These are phyloP conservation scores for Monilinia polystroma DNA, from an alignment of 2,329 filamentous ascomycete species.

Conservation along the genomic window DNA sequence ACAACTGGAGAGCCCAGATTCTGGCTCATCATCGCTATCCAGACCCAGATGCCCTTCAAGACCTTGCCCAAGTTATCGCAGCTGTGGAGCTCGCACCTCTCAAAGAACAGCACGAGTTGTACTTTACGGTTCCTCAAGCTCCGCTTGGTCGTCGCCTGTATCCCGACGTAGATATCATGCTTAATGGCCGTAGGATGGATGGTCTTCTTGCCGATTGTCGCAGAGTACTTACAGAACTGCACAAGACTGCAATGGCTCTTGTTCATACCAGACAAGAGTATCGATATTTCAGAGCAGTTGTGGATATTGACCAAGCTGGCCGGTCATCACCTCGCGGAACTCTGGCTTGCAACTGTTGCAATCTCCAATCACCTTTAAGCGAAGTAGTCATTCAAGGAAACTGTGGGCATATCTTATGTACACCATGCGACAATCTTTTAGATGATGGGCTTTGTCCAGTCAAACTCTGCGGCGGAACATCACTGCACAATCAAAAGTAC, in stretches of 20 bases:
- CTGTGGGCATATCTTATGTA: not conserved
- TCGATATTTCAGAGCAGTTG: not conserved
- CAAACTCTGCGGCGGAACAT: not conserved
- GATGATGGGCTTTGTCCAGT: not conserved
- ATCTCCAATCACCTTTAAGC: not conserved
- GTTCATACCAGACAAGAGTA: not conserved
- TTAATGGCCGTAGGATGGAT: not conserved
- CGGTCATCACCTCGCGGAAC: not conserved
- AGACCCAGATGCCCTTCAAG: not conserved
- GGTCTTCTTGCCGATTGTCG: not conserved
- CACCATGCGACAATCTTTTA: not conserved
- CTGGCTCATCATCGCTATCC: not conserved
- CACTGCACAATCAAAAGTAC: not conserved
- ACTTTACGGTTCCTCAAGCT: not conserved
- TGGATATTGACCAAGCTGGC: slow-evolving; percentile 3
- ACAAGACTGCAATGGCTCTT: not conserved
- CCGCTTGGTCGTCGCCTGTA: not conserved
- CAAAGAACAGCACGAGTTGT: not conserved
- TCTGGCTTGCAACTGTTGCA: not conserved
- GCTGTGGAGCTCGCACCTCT: not conserved
- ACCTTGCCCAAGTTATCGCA: not conserved
- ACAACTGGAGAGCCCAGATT: not conserved
- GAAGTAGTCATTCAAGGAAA: slow-evolving; percentile 7
- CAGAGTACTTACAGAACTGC: not conserved
- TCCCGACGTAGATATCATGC: not conserved